phyloP scores from a whole-genome alignment of 495 filamentous ascomycete genomes.

The Xylona heveae region DNA sequence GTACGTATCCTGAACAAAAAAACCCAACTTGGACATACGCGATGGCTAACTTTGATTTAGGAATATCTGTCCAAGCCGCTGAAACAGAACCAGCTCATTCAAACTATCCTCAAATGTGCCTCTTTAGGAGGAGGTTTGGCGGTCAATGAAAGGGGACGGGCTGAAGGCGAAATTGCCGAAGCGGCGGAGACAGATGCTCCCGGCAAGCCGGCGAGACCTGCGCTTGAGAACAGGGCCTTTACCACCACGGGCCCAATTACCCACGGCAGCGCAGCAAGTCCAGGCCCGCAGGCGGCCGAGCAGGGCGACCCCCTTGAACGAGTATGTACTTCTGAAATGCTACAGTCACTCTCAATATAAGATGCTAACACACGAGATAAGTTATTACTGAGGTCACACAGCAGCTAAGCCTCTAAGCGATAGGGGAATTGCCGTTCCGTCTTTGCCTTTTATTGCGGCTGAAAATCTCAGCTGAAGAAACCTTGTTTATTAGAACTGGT shows the following conservation, averaged over 20 bases:
- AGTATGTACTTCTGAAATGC: constrained; percentile 34
- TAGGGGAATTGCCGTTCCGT: too few relatives aligned
- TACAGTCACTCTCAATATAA: background rate
- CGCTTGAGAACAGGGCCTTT: constrained; percentile 11
- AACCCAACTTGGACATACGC: too few relatives aligned
- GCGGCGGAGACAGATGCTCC: constrained; percentile 13
- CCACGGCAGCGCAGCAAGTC: constrained; percentile 34
- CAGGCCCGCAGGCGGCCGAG: constrained; percentile 33
- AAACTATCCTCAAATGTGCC: constrained; percentile 73
- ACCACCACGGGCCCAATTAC: constrained; percentile 30
- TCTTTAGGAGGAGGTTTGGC: constrained; percentile 39
- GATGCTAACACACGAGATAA: constrained; percentile 16
- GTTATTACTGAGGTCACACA: constrained; percentile 27
- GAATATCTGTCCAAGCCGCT: constrained; percentile 97
- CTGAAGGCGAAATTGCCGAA: constrained; percentile 4
- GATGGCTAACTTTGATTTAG: constrained; percentile 5
- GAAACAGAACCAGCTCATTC: constrained; percentile 95
- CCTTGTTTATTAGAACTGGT: too few relatives aligned
- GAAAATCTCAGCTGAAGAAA: too few relatives aligned
- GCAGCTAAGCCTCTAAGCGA: constrained; percentile 23
- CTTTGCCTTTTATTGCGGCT: too few relatives aligned
- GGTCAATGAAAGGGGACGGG: constrained; percentile 35
- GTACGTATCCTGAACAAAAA: constrained; percentile 10
- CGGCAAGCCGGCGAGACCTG: constrained; percentile 11
- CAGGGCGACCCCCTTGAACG: constrained; percentile 48